Percentiles rank a stretch among this genome's conserved stretches.
Conservation (phyloP, 768 basidiomycete genomes). For the Roridomyces roridus region DNA sequence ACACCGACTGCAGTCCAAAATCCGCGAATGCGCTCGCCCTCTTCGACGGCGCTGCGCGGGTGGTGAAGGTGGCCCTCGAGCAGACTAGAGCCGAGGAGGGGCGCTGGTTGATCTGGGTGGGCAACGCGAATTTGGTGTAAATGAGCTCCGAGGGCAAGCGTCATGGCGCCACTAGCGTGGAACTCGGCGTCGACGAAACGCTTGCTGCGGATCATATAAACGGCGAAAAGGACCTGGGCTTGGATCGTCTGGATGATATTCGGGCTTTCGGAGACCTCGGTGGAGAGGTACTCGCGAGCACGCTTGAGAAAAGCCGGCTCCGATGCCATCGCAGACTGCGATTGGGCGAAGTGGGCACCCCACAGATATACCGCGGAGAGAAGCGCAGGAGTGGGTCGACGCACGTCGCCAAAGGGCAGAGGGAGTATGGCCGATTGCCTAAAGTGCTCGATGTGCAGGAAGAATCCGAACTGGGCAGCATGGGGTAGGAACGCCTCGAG, state of each 20-base stretch:
- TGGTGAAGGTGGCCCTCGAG: not conserved
- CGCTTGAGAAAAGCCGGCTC: slow-evolving; percentile 11
- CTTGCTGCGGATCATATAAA: slow-evolving; percentile 16
- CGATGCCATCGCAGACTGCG: not conserved
- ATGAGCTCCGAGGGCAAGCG: slow-evolving; percentile 12
- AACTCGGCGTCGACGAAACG: slow-evolving; percentile 16
- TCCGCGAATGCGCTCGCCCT: slow-evolving; percentile 27
- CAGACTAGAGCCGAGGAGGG: not conserved
- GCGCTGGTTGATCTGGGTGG: not conserved
- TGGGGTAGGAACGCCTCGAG: slow-evolving; percentile 22
- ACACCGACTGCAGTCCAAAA: slow-evolving; percentile 28
- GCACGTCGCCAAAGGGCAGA: slow-evolving; percentile 6
- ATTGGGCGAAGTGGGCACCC: slow-evolving; percentile 17
- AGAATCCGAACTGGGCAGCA: slow-evolving; percentile 20
- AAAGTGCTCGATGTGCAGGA: slow-evolving; percentile 8
- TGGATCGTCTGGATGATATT: slow-evolving; percentile 17
- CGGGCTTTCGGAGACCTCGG: slow-evolving; percentile 2
- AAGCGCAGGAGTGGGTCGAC: slow-evolving; percentile 11
- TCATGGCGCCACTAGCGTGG: slow-evolving; percentile 16
- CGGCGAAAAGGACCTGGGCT: slow-evolving; percentile 20
- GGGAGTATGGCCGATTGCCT: slow-evolving; percentile 9
- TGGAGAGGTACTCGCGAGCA: slow-evolving; percentile 9
- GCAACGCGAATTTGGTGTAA: slow-evolving; percentile 15
- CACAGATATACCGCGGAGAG: slow-evolving; percentile 13
- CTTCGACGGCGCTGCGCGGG: slow-evolving; percentile 10